These are phyloP conservation scores for Boletus sp. DNA, from an alignment of 768 basidiomycete species.

Conservation along the genomic window DNA sequence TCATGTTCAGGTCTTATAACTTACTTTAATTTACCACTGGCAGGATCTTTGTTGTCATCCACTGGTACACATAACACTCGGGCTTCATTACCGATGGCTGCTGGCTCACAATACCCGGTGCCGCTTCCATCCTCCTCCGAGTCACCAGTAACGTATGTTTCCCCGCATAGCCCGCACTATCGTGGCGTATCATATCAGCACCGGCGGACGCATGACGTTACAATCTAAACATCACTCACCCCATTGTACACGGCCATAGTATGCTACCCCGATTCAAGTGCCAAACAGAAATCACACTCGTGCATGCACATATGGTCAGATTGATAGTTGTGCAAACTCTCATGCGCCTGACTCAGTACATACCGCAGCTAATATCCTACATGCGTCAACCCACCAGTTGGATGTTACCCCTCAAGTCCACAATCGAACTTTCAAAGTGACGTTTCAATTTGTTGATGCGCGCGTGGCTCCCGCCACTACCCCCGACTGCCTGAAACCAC, in stretches of 20 bases:
- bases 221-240: slow-evolving; percentile 34
- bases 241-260: slow-evolving; percentile 45
- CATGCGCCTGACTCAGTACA: slow-evolving; percentile 45
- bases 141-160: slow-evolving; percentile 62
- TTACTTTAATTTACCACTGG: too few species aligned
- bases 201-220: neutral
- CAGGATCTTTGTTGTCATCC: too few species aligned
- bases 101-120: too few species aligned
- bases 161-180: slow-evolving; percentile 58
- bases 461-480: slow-evolving; percentile 29
- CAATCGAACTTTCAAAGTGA: slow-evolving; percentile 39
- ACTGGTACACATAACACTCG: too few species aligned
- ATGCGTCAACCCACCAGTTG: slow-evolving; percentile 50
- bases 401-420: slow-evolving; percentile 46
- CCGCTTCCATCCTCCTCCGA: too few species aligned
- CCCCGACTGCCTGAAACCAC: slow-evolving; percentile 39
- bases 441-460: slow-evolving; percentile 46
- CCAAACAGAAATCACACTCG: slow-evolving; percentile 41
- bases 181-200: neutral
- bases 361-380: slow-evolving; percentile 48
- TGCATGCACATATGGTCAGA: slow-evolving; percentile 48
- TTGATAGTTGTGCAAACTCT: slow-evolving; percentile 46
- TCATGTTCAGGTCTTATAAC: too few species aligned
- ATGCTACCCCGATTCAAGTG: slow-evolving; percentile 28
- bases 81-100: too few species aligned